Evolutionary conservation across 139 green algal species (phyloP).

Genomic region (Ettlia oleoabundans): DNA sequence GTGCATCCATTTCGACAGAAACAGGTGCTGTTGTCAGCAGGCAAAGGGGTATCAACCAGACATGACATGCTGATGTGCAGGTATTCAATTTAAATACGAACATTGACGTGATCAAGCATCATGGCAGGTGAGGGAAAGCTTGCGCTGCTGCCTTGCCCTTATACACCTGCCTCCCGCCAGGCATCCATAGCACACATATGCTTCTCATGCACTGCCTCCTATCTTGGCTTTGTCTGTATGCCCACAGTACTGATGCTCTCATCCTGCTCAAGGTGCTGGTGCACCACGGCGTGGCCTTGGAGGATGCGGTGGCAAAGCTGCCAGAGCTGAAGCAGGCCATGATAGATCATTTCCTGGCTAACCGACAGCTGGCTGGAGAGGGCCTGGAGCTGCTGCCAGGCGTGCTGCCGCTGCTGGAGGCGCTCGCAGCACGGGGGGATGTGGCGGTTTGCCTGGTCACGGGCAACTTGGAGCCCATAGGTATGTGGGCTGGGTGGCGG

Average conservation of each 20-base stretch:
- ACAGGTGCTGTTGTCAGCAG: too few species aligned
- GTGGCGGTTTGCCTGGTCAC: constrained; percentile 77
- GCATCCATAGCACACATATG: neutral
- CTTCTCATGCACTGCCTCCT: neutral
- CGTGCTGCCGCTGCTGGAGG: constrained; percentile 60
- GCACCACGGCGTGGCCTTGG: neutral
- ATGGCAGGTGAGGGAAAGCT: constrained; percentile 63
- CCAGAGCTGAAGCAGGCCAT: constrained; percentile 57
- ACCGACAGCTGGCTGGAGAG: constrained; percentile 37
- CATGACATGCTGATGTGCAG: too few species aligned
- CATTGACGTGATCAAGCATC: constrained; percentile 74
- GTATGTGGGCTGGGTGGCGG: neutral
- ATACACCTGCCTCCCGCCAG: too few species aligned
- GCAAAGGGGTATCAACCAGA: too few species aligned
- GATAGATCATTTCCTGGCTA: constrained; percentile 53
- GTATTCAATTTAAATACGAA: constrained; percentile 66
- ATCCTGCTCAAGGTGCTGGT: constrained; percentile 61
- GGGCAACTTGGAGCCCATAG: constrained; percentile 94
- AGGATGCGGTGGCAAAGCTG: constrained; percentile 50
- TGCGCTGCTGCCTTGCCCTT: too few species aligned
- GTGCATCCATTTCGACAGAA: too few species aligned
- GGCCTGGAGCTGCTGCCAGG: constrained; percentile 73
- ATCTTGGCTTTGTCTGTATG: too few species aligned
- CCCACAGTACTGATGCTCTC: constrained; percentile 59
- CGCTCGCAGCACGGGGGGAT: constrained; percentile 44